These are phyloP conservation scores for Furculomyces boomerangus DNA, from an alignment of 371 early-diverging fungal species.

Conservation along the genomic window DNA sequence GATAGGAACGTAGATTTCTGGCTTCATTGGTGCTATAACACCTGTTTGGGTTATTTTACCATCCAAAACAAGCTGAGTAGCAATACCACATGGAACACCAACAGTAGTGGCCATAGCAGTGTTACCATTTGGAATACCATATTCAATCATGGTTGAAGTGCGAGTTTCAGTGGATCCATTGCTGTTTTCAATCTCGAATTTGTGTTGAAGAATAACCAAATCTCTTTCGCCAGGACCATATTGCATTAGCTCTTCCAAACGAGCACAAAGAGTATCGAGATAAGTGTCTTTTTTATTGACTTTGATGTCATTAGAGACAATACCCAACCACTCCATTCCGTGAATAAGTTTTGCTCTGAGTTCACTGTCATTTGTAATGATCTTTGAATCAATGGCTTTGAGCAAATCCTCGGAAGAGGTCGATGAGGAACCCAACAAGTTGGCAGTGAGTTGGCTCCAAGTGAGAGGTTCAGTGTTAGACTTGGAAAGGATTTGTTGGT, in stretches of 20 bases:
- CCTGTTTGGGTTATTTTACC: constrained; percentile 58
- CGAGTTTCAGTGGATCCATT: constrained; percentile 61
- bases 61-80: constrained; percentile 75
- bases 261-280: constrained; percentile 87
- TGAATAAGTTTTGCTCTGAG: constrained; percentile 26
- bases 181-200: constrained; percentile 73
- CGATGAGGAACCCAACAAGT: constrained; percentile 28
- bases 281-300: constrained; percentile 56
- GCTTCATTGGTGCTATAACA: constrained; percentile 84
- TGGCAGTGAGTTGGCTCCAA: constrained; percentile 55
- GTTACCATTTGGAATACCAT: constrained; percentile 75
- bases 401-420: constrained; percentile 26
- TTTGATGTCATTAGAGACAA: constrained; percentile 37
- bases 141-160: constrained; percentile 81
- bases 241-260: constrained; percentile 84
- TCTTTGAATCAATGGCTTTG: constrained; percentile 28
- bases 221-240: constrained; percentile 86
- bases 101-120: constrained; percentile 97
- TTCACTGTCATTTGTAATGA: constrained; percentile 28
- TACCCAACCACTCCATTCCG: constrained; percentile 70
- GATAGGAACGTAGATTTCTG: constrained; percentile 77
- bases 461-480: constrained; percentile 30
- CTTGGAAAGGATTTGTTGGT: constrained; percentile 25
- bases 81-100: constrained; percentile 93
- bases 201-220: constrained; percentile 93